Evolutionary conservation across 192 early-diverging fungal species (phyloP).

Genomic region (Umbelopsis vinacea): DNA sequence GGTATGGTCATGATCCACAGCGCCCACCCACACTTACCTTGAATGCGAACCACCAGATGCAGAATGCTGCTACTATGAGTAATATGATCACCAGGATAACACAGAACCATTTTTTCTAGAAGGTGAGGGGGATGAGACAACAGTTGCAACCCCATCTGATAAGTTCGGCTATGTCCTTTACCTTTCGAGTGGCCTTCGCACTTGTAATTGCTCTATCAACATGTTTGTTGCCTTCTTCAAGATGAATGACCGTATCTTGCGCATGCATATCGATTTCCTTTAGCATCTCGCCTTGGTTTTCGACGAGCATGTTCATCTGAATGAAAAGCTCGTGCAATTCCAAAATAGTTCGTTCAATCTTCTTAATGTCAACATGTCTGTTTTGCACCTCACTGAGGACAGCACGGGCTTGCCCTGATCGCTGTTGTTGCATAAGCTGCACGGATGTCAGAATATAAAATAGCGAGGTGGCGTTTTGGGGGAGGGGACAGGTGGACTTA

Average conservation of each 20-base stretch:
- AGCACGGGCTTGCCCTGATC: slow-evolving; percentile 79
- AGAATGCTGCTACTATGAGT: slow-evolving; percentile 32
- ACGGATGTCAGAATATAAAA: not conserved
- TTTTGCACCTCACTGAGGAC: slow-evolving; percentile 85
- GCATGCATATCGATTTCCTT: slow-evolving; percentile 74
- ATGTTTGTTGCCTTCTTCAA: slow-evolving; percentile 68
- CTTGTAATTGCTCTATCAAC: slow-evolving; percentile 60
- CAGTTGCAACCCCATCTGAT: too few species aligned
- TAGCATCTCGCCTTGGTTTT: slow-evolving; percentile 73
- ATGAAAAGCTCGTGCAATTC: slow-evolving; percentile 89
- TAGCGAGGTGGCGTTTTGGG: too few species aligned
- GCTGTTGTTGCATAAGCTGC: slow-evolving; percentile 72
- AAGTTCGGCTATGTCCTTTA: slow-evolving; percentile 2
- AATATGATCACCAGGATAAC: slow-evolving; percentile 39
- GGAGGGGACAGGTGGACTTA: too few species aligned
- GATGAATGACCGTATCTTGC: slow-evolving; percentile 59
- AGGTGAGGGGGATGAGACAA: not conserved
- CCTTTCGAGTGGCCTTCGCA: slow-evolving; percentile 44
- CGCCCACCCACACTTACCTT: not conserved
- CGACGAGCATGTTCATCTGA: slow-evolving; percentile 85
- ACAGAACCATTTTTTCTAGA: slow-evolving; percentile 46
- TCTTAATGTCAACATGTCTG: slow-evolving; percentile 83
- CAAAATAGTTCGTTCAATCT: slow-evolving; percentile 88
- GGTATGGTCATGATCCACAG: not conserved
- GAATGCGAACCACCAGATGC: slow-evolving; percentile 44